phyloP scores from a whole-genome alignment of 2,329 filamentous ascomycete genomes.

The Aspergillus uvarum region DNA sequence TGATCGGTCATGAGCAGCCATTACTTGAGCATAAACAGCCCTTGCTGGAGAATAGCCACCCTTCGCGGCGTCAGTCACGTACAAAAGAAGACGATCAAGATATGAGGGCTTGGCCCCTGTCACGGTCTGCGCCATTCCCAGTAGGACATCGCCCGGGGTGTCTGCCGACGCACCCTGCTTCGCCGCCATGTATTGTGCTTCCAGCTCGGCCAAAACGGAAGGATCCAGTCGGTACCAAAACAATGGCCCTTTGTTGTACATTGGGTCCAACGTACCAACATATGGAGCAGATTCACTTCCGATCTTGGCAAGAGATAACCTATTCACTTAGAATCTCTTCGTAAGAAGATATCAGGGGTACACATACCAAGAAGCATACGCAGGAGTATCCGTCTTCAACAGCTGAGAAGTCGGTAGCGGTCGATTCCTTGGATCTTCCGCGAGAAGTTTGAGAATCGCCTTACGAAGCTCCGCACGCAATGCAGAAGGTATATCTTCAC shows the following conservation, averaged over 20 bases:
- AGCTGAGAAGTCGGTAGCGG: slow-evolving; percentile 20
- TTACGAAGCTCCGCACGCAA: slow-evolving; percentile 21
- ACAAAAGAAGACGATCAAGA: slow-evolving; percentile 23
- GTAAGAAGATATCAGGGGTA: neutral
- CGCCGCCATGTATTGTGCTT: slow-evolving; percentile 22
- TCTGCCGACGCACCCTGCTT: slow-evolving; percentile 14
- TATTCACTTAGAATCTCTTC: neutral
- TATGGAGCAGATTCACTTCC: slow-evolving; percentile 6
- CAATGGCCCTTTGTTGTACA: slow-evolving; percentile 29
- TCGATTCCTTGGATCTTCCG: slow-evolving; percentile 24
- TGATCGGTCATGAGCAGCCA: slow-evolving; percentile 22
- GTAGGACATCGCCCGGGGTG: slow-evolving; percentile 25
- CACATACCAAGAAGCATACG: slow-evolving; percentile 26
- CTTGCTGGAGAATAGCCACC: slow-evolving; percentile 24
- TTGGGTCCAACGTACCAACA: slow-evolving; percentile 25
- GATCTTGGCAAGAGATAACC: slow-evolving; percentile 23
- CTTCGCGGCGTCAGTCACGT: slow-evolving; percentile 23
- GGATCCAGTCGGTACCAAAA: slow-evolving; percentile 30
- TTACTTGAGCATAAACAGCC: slow-evolving; percentile 28
- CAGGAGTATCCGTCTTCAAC: slow-evolving; percentile 19
- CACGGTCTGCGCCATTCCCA: slow-evolving; percentile 29
- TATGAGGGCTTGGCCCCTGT: slow-evolving; percentile 25
- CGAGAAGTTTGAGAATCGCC: slow-evolving; percentile 20
- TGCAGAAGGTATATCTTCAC: slow-evolving; percentile 19
- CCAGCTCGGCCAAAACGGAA: slow-evolving; percentile 24